phyloP scores from a whole-genome alignment of 2,329 filamentous ascomycete species.

The Beauveria brongniartii region DNA sequence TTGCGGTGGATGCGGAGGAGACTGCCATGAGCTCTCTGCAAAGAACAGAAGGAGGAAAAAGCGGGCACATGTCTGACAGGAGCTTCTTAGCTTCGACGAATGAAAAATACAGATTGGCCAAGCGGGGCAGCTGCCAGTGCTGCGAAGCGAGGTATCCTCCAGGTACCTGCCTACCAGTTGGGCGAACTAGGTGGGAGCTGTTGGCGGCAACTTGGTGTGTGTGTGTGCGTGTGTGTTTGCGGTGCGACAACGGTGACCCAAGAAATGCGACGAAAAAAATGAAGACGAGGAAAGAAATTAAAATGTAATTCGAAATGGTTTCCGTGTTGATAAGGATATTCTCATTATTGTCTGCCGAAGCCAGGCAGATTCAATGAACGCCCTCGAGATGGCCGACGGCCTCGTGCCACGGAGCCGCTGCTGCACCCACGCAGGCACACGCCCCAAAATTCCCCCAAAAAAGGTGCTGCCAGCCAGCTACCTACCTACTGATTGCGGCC shows the following conservation, averaged over 20 bases:
- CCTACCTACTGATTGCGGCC: slow-evolving; percentile 45
- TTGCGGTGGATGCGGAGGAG: neutral
- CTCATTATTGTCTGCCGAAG: neutral
- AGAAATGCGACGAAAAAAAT: neutral
- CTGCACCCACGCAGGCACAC: neutral
- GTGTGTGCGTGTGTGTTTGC: neutral
- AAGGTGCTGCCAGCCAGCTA: neutral
- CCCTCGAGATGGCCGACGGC: neutral
- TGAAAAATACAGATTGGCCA: neutral
- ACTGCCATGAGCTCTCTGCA: neutral
- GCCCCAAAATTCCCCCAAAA: neutral
- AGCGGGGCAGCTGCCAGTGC: neutral
- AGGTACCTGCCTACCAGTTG: neutral
- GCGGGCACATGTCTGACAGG: neutral
- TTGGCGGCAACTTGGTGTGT: neutral
- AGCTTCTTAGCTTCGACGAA: neutral
- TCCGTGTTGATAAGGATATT: neutral
- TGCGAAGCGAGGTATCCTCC: neutral
- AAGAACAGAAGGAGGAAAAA: neutral
- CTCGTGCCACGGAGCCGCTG: neutral
- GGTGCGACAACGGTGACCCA: neutral
- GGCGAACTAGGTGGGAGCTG: neutral
- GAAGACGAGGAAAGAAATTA: neutral
- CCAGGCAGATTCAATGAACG: neutral
- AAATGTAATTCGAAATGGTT: neutral